Conservation (phyloP, 2,329 filamentous ascomycete species). For the Paecilomyces dactylethromorphus region DNA sequence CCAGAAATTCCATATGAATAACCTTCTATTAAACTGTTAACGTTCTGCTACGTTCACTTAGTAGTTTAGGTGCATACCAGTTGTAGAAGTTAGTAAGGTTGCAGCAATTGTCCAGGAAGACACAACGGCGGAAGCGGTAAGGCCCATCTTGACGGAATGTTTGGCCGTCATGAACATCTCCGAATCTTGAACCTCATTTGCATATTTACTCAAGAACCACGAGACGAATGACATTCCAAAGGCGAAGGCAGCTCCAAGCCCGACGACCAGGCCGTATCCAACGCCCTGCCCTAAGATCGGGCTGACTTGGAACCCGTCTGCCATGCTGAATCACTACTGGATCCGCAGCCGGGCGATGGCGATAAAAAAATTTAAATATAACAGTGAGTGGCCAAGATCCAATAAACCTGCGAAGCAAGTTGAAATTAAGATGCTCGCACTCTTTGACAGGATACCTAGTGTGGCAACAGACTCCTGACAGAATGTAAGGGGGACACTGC, state of each 20-base stretch:
- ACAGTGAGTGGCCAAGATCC: background rate
- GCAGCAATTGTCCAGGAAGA: constrained; percentile 42
- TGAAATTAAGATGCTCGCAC: background rate
- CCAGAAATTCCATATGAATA: constrained; percentile 29
- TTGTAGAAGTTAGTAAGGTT: constrained; percentile 32
- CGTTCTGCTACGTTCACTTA: background rate
- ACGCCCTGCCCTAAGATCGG: background rate
- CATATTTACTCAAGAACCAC: constrained; percentile 1
- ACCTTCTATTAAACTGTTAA: constrained; percentile 7
- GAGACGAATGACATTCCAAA: constrained; percentile 1
- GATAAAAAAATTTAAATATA: background rate
- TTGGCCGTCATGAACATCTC: constrained; percentile 20
- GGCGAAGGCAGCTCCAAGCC: constrained; percentile 1
- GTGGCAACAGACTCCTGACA: background rate
- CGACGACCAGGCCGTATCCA: background rate
- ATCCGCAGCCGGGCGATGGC: background rate
- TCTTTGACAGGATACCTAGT: background rate
- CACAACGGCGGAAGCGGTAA: constrained; percentile 40
- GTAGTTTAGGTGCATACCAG: constrained; percentile 11
- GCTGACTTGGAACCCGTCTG: background rate
- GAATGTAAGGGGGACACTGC: background rate
- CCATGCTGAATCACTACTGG: background rate
- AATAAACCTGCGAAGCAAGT: background rate
- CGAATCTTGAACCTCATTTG: constrained; percentile 8
- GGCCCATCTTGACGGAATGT: constrained; percentile 24